A percentile compares a stretch with the other conserved stretches of the same genome.
Conservation (phyloP, 2,329 filamentous ascomycete genomes). For the Dactylonectria estremocensis region DNA sequence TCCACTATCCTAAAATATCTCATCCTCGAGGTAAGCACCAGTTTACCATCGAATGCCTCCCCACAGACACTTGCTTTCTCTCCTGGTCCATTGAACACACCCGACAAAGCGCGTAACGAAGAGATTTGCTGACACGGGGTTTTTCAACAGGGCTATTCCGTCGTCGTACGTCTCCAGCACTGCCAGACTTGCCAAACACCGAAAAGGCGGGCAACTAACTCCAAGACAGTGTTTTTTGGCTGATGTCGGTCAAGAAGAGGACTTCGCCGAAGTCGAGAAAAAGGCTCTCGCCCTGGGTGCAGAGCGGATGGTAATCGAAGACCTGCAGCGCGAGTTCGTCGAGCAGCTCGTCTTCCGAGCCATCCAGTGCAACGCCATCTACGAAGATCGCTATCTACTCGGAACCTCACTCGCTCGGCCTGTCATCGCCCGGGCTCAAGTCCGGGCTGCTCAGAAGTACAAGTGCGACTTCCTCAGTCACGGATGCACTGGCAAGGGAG, state of each 20-base stretch:
- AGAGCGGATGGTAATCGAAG: conserved; percentile 63
- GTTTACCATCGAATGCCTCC: too few relatives aligned
- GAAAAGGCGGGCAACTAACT: neutral
- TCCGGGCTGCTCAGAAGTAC: conserved; percentile 54
- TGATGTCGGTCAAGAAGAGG: conserved; percentile 79
- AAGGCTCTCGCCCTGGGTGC: conserved; percentile 65
- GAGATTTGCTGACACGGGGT: too few relatives aligned
- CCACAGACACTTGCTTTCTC: too few relatives aligned
- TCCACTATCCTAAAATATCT: conserved; percentile 6
- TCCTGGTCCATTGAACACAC: too few relatives aligned
- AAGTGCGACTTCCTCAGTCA: conserved; percentile 60
- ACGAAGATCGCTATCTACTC: conserved; percentile 47
- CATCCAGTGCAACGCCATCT: conserved; percentile 66
- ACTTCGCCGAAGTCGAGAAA: conserved; percentile 77
- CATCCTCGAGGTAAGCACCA: neutral
- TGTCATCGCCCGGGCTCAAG: conserved; percentile 72
- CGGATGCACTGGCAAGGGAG: conserved; percentile 75
- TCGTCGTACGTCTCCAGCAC: neutral
- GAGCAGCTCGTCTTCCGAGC: conserved; percentile 81
- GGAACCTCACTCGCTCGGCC: conserved; percentile 75
- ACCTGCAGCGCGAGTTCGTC: conserved; percentile 80
- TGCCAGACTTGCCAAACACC: too few relatives aligned
- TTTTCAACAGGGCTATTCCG: conserved; percentile 9
- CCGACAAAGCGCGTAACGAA: too few relatives aligned
- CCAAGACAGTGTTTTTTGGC: conserved; percentile 62